Conservation (phyloP, 2,329 filamentous ascomycete genomes). For the Epichloe hybrida region DNA sequence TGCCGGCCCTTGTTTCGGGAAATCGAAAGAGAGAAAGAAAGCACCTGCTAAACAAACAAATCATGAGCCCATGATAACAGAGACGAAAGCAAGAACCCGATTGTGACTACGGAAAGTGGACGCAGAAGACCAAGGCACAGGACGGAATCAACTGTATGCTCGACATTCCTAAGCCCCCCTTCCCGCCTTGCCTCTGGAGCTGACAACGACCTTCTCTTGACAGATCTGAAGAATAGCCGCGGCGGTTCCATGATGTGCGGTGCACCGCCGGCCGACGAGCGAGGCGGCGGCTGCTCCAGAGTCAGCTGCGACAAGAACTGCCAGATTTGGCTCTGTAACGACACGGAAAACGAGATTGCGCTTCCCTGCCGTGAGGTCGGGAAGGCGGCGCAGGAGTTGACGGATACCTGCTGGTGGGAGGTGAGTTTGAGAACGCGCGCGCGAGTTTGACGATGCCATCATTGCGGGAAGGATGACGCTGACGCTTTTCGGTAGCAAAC, state of each 20-base stretch:
- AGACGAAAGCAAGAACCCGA: not conserved
- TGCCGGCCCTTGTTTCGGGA: too few species aligned
- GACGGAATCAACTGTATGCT: not conserved
- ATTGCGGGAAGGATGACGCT: not conserved
- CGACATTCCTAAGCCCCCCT: too few species aligned
- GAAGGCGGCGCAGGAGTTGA: not conserved
- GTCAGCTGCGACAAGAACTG: not conserved
- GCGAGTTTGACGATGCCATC: not conserved
- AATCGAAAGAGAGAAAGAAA: too few species aligned
- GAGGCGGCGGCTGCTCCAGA: not conserved
- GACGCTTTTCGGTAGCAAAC: not conserved
- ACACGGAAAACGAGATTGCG: not conserved
- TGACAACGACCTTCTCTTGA: not conserved
- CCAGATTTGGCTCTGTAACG: constrained; percentile 1
- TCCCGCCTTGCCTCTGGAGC: too few species aligned
- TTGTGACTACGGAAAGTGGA: not conserved
- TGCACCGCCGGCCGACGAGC: not conserved
- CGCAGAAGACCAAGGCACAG: not conserved
- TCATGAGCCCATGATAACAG: not conserved
- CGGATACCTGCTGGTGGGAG: not conserved
- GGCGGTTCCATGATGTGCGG: not conserved
- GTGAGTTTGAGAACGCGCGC: not conserved
- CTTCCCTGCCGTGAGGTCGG: not conserved
- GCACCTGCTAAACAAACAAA: not conserved
- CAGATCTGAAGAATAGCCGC: not conserved